A percentile compares a stretch with the other conserved stretches of the same genome.
Conservation (phyloP, 1,284 basidiomycete genomes). For the Phellopilus nigrolimitatus region DNA sequence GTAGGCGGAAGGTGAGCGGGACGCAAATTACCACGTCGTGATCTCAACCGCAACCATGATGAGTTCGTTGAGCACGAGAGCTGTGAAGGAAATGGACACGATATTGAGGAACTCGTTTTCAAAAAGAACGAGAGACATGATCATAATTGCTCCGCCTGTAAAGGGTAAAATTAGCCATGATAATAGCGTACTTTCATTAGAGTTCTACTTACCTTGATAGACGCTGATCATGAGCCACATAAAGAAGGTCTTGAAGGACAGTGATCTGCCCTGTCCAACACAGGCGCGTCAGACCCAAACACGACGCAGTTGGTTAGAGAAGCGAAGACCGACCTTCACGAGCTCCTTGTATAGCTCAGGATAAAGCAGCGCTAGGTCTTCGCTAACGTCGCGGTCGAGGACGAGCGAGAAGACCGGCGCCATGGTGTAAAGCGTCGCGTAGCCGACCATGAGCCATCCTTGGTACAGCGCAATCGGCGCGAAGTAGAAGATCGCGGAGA, state of each 20-base stretch:
- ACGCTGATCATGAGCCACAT: conserved; percentile 96
- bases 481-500: conserved; percentile 97
- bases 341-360: conserved; percentile 98
- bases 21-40: conserved; percentile 96
- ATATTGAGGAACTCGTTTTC: conserved; percentile 98
- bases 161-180: neutral
- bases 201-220: conserved; percentile 77
- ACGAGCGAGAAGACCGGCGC: conserved; percentile 97
- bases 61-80: conserved; percentile 93
- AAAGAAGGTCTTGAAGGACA: conserved; percentile 98
- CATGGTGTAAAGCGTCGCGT: conserved; percentile 98
- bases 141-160: conserved; percentile 95
- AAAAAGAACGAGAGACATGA: conserved; percentile 92
- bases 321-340: conserved; percentile 65
- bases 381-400: conserved; percentile 92
- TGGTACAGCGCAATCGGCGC: conserved; percentile 98
- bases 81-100: conserved; percentile 96
- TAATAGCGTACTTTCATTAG: neutral
- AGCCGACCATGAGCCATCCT: conserved; percentile 97
- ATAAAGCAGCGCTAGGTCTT: conserved; percentile 92
- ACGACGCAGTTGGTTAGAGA: neutral
- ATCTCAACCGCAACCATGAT: conserved; percentile 99
- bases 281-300: conserved; percentile 12
- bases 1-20: neutral
- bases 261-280: conserved; percentile 68